Conservation (phyloP, 1,284 basidiomycete species). For the Mycena sp. region DNA sequence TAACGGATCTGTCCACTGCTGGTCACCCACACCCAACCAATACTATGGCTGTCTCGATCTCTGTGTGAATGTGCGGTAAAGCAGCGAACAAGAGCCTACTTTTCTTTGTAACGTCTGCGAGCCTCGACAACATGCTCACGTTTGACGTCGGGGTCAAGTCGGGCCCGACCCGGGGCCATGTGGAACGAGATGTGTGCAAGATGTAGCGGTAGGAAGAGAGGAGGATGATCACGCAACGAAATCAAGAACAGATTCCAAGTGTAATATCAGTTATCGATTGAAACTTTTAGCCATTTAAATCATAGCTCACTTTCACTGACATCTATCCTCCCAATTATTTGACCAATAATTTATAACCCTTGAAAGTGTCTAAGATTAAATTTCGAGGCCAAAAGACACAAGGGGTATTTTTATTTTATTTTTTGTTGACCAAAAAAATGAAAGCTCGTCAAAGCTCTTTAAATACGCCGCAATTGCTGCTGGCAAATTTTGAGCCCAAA, state of each 20-base stretch:
- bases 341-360: neutral
- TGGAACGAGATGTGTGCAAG: neutral
- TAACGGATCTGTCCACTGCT: neutral
- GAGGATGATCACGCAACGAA: neutral
- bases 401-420: too few species aligned
- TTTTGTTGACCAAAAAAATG: too few species aligned
- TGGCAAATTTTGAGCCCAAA: neutral
- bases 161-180: neutral
- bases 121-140: neutral
- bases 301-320: too few species aligned
- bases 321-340: too few species aligned
- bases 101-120: neutral
- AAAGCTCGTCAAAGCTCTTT: neutral
- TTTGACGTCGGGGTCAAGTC: neutral
- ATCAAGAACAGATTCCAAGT: neutral
- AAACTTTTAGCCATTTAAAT: too few species aligned
- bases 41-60: neutral
- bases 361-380: neutral
- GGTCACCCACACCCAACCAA: neutral
- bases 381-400: too few species aligned
- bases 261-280: conserved; percentile 3
- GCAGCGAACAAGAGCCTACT: neutral
- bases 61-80: neutral
- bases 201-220: neutral
- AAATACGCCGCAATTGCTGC: neutral